Evolutionary conservation across 2,329 filamentous ascomycete species (phyloP).

Genomic region (Diaporthe vaccinii): DNA sequence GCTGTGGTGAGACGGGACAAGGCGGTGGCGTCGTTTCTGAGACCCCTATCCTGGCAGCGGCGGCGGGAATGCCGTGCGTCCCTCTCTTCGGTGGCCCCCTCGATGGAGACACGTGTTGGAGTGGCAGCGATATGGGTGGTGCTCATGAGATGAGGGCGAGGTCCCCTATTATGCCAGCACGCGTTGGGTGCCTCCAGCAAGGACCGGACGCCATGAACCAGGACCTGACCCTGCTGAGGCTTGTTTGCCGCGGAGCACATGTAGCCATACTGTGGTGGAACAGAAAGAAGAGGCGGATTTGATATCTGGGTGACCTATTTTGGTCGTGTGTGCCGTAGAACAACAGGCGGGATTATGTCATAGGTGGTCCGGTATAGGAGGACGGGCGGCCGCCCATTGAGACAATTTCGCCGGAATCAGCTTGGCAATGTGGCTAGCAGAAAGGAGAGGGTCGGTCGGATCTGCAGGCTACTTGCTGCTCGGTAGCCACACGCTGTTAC

Average conservation of each 20-base stretch:
- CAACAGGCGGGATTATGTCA: conserved; percentile 24
- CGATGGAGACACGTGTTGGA: conserved; percentile 31
- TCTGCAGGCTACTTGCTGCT: conserved; percentile 1
- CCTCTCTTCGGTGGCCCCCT: neutral
- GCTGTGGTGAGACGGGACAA: conserved; percentile 27
- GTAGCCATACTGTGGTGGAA: neutral
- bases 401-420: conserved; percentile 22
- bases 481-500: neutral
- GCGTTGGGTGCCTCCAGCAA: neutral
- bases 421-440: conserved; percentile 14
- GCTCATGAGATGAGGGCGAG: neutral
- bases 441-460: conserved; percentile 3
- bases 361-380: conserved; percentile 20
- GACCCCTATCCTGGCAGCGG: conserved; percentile 22
- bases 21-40: conserved; percentile 27
- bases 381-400: conserved; percentile 26
- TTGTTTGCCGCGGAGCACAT: neutral
- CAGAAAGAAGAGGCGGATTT: neutral
- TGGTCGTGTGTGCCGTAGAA: neutral
- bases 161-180: neutral
- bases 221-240: neutral
- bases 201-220: neutral
- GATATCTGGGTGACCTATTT: conserved; percentile 16
- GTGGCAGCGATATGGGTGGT: conserved; percentile 1
- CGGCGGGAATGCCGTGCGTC: conserved; percentile 25